Conservation (phyloP, 768 basidiomycete species). For the Xanthoconium purpureum region DNA sequence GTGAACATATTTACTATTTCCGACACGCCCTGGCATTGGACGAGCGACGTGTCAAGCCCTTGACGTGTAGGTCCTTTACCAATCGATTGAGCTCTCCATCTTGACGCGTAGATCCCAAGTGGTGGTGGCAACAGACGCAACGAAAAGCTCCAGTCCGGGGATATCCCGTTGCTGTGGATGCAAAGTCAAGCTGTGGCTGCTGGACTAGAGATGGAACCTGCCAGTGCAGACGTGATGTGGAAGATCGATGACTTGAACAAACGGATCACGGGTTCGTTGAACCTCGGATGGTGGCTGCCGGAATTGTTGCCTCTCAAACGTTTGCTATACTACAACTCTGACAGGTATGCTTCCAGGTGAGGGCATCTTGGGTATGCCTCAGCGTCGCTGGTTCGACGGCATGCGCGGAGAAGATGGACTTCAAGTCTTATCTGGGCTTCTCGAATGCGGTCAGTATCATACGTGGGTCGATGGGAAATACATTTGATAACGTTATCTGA, state of each 20-base stretch:
- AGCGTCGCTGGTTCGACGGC: slow-evolving; percentile 29
- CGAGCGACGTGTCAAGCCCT: slow-evolving; percentile 46
- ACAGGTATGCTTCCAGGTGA: slow-evolving; percentile 21
- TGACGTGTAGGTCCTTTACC: slow-evolving; percentile 36
- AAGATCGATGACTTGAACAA: slow-evolving; percentile 28
- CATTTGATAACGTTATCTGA: background rate
- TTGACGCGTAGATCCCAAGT: slow-evolving; percentile 11
- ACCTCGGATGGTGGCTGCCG: slow-evolving; percentile 20
- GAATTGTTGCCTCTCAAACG: slow-evolving; percentile 25
- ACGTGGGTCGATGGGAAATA: too few species aligned
- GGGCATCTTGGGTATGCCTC: slow-evolving; percentile 22
- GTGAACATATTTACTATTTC: slow-evolving; percentile 39
- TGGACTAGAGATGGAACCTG: slow-evolving; percentile 21
- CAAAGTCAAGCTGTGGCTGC: slow-evolving; percentile 28
- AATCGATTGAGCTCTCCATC: background rate
- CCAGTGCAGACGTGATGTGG: slow-evolving; percentile 29
- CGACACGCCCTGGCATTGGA: slow-evolving; percentile 48
- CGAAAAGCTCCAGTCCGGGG: slow-evolving; percentile 26
- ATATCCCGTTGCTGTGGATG: slow-evolving; percentile 33
- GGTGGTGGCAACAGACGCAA: slow-evolving; percentile 31
- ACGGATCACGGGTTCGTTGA: slow-evolving; percentile 17
- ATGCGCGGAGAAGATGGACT: slow-evolving; percentile 27
- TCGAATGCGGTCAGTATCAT: slow-evolving; percentile 20
- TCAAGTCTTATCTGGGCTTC: slow-evolving; percentile 13
- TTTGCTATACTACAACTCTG: slow-evolving; percentile 29